phyloP scores from a whole-genome alignment of 306 rosid genomes.

The Parietaria judaica region DNA sequence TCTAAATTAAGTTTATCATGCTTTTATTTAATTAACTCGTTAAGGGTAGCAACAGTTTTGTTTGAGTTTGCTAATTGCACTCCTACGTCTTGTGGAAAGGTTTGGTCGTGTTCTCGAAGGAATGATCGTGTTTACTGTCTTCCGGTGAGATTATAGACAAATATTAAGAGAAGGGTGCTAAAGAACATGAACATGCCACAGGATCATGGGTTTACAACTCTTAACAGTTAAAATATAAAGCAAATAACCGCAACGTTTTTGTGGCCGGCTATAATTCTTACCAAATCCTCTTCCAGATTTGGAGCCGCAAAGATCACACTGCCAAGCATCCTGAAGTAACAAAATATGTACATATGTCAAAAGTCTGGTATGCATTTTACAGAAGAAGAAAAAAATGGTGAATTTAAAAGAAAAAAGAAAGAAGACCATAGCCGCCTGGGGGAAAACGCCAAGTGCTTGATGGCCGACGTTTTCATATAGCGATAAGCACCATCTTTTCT shows the following conservation, averaged over 20 bases:
- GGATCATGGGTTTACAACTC: neutral
- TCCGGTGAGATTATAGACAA: neutral
- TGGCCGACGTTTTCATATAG: conserved; percentile 79
- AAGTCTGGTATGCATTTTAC: conserved; percentile 6
- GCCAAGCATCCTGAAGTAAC: conserved; percentile 82
- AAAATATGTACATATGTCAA: neutral
- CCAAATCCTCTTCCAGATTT: conserved; percentile 99
- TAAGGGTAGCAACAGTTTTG: no score
- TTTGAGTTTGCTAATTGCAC: no score
- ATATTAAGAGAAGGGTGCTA: neutral
- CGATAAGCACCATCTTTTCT: conserved; percentile 94
- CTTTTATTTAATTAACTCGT: no score
- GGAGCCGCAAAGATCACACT: conserved; percentile 81
- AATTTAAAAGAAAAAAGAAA: neutral
- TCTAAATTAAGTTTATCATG: no score
- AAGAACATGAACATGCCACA: neutral
- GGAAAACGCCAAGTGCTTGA: conserved; percentile 88
- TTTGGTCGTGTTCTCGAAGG: no score
- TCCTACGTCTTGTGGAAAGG: no score
- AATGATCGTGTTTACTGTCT: no score
- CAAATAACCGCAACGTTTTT: neutral
- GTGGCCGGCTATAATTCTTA: conserved; percentile 27
- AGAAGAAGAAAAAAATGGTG: neutral
- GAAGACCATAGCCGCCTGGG: conserved; percentile 79
- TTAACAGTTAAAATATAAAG: neutral